These are phyloP conservation scores for Moniliella sp. DNA, from an alignment of 1,284 basidiomycete species.

Conservation along the genomic window DNA sequence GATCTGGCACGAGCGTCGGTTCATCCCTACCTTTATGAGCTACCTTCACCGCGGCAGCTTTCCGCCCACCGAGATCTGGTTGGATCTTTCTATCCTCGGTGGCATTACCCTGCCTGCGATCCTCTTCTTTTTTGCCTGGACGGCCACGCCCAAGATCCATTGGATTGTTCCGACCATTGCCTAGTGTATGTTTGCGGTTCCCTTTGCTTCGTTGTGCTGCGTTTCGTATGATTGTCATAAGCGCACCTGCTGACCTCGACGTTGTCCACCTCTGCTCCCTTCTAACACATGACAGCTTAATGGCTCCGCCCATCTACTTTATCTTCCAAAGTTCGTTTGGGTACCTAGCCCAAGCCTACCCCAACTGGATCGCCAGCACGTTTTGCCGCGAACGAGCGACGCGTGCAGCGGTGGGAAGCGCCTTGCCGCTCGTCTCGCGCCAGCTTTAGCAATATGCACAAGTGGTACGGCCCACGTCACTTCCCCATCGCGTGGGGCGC, in stretches of 20 bases:
- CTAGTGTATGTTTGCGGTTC: too few species aligned
- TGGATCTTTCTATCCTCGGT: not conserved
- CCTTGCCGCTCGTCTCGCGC: not conserved
- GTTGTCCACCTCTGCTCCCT: too few species aligned
- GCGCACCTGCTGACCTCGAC: too few species aligned
- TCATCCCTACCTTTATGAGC: too few species aligned
- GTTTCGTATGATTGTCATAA: too few species aligned
- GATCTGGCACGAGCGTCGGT: not conserved
- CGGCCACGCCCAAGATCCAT: not conserved
- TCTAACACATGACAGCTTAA: not conserved
- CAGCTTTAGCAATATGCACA: too few species aligned
- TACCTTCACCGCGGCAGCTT: too few species aligned
- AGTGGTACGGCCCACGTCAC: too few species aligned
- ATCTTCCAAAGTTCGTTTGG: not conserved
- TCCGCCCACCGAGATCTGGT: too few species aligned
- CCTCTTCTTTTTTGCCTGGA: not conserved
- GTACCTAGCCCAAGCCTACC: not conserved
- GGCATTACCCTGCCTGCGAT: not conserved
- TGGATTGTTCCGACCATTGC: not conserved
- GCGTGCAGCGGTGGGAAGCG: not conserved
- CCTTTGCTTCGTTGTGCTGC: too few species aligned
- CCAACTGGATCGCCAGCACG: not conserved
- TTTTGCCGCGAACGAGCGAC: not conserved
- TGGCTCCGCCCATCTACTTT: not conserved
- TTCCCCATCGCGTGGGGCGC: not conserved